Evolutionary conservation across 768 basidiomycete genomes (phyloP).

Genomic region (Psilocybe cubensis): DNA sequence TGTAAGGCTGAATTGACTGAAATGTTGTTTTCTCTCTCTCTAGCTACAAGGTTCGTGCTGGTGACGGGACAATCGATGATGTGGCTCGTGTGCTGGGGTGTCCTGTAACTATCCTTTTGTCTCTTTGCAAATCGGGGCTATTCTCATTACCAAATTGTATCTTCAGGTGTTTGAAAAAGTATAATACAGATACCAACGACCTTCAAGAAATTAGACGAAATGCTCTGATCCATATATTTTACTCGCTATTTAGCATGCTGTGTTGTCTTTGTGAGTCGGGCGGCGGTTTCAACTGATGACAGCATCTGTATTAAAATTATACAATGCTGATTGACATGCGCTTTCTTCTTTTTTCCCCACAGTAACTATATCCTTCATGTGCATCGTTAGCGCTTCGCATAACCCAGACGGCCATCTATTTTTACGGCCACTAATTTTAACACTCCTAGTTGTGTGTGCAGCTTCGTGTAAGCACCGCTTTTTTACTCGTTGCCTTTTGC

Average conservation of each 20-base stretch:
- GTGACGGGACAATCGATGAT: neutral
- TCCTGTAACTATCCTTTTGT: neutral
- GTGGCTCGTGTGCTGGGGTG: conserved; percentile 1
- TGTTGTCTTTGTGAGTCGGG: neutral
- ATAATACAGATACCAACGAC: neutral
- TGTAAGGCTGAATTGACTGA: neutral
- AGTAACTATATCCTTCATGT: conserved; percentile 1
- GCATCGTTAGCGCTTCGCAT: conserved; percentile 1
- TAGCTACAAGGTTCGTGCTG: neutral
- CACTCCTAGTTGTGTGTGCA: neutral
- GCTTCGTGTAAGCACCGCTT: neutral
- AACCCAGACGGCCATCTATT: neutral
- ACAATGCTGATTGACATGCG: neutral
- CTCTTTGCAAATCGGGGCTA: neutral
- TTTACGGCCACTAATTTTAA: neutral
- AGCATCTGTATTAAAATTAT: neutral
- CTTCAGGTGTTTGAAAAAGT: conserved; percentile 1
- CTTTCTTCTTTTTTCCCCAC: too few species aligned
- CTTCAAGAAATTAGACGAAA: neutral
- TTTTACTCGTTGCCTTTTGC: too few species aligned
- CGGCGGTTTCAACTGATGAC: neutral
- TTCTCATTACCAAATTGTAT: neutral
- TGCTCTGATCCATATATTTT: neutral
- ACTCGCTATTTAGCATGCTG: neutral
- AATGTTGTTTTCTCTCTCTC: neutral